Evolutionary conservation across 164 flowering plant genomes (phyloP).

Genomic region (Kalanchoe fedtschenkoi): DNA sequence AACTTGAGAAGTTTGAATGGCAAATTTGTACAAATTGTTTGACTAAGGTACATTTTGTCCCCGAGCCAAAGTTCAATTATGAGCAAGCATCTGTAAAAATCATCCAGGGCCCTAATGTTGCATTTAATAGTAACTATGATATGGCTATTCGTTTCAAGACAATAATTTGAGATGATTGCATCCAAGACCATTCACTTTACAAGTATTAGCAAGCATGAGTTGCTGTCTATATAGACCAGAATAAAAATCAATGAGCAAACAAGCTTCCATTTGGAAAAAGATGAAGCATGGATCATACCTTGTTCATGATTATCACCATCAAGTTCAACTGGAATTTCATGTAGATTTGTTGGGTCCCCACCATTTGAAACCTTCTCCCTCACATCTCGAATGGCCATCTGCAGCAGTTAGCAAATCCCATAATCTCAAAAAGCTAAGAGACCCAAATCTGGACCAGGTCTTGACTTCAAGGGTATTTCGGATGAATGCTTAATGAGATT

Average conservation of each 20-base stretch:
- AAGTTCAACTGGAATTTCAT: conserved; percentile 32
- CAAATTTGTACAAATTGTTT: too few species aligned
- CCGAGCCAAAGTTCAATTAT: conserved; percentile 52
- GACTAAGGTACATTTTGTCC: conserved; percentile 5
- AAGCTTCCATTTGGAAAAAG: background rate
- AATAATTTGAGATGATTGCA: background rate
- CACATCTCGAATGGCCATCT: conserved; percentile 59
- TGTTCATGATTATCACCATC: conserved; percentile 27
- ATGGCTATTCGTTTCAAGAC: background rate
- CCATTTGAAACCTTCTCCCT: conserved; percentile 71
- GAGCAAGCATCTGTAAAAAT: conserved; percentile 32
- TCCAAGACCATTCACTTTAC: background rate
- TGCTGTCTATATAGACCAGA: background rate
- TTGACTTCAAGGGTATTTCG: too few species aligned
- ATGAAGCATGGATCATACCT: conserved; percentile 26
- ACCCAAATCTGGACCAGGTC: too few species aligned
- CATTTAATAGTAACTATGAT: background rate
- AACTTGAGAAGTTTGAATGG: conserved; percentile 20
- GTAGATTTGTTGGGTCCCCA: conserved; percentile 77
- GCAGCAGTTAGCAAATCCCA: conserved; percentile 2
- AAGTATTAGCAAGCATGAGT: background rate
- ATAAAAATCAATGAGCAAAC: background rate
- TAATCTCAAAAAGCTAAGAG: too few species aligned
- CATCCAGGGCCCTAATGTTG: background rate
- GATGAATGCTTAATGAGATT: background rate